phyloP scores from a whole-genome alignment of 768 basidiomycete genomes.

The Lactarius tabidus region DNA sequence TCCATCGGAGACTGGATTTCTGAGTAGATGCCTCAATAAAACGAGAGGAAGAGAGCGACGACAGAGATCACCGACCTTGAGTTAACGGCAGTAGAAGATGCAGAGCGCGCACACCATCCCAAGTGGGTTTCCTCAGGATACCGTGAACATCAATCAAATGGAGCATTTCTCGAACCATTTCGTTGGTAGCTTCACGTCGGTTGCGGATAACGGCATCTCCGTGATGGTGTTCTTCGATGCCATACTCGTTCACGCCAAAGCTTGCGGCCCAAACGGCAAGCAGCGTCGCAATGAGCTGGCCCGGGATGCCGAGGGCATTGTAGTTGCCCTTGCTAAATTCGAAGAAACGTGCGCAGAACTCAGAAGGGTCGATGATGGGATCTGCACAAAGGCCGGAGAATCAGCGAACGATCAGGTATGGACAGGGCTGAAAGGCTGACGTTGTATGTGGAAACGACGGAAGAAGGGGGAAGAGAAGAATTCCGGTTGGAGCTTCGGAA shows the following conservation, averaged over 20 bases:
- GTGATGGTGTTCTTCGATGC: constrained; percentile 45
- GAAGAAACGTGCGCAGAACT: constrained; percentile 71
- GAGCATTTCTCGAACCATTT: constrained; percentile 73
- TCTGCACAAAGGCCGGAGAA: constrained; percentile 42
- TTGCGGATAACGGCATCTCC: constrained; percentile 36
- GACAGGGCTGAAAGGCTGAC: constrained; percentile 37
- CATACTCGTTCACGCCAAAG: constrained; percentile 81
- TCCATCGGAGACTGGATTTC: constrained; percentile 45
- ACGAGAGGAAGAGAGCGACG: not conserved
- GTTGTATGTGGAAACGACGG: constrained; percentile 77
- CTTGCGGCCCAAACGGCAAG: constrained; percentile 87
- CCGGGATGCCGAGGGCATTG: constrained; percentile 63
- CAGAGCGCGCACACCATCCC: constrained; percentile 82
- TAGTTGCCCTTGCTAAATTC: constrained; percentile 58
- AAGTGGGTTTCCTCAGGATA: constrained; percentile 72
- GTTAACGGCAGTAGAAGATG: constrained; percentile 79
- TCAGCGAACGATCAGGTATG: constrained; percentile 2
- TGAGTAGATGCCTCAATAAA: constrained; percentile 26
- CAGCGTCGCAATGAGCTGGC: constrained; percentile 70
- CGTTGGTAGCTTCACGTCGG: constrained; percentile 54
- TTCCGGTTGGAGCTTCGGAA: constrained; percentile 68
- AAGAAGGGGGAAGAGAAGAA: constrained; percentile 89
- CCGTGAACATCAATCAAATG: constrained; percentile 76
- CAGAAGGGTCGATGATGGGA: constrained; percentile 76
- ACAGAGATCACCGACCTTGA: constrained; percentile 52